A percentile compares a stretch with the other conserved stretches of the same genome.
phyloP scores from a whole-genome alignment of 1,139 yeast genomes.

The Pneumocystis wakefieldiae region DNA sequence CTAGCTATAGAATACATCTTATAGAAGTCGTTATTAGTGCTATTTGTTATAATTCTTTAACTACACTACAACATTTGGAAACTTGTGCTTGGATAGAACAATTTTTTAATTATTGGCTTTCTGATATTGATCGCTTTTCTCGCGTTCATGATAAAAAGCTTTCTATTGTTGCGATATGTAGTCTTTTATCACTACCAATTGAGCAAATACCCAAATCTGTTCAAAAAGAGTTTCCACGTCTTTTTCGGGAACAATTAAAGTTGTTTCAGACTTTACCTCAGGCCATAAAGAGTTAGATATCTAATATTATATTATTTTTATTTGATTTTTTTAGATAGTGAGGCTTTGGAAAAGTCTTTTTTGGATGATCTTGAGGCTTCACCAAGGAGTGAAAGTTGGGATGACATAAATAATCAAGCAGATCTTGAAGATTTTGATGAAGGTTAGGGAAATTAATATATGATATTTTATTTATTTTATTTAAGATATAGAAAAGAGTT shows the following conservation, averaged over 20 bases:
- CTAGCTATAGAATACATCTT: slow-evolving; percentile 32
- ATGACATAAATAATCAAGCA: slow-evolving; percentile 33
- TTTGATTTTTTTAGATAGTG: slow-evolving; percentile 12
- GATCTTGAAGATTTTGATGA: slow-evolving; percentile 30
- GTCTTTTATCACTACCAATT: slow-evolving; percentile 30
- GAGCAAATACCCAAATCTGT: slow-evolving; percentile 26
- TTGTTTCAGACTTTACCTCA: slow-evolving; percentile 49
- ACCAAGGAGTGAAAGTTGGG: slow-evolving; percentile 26
- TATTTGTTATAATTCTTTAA: slow-evolving; percentile 45
- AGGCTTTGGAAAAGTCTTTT: slow-evolving; percentile 34
- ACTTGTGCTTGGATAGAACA: slow-evolving; percentile 31
- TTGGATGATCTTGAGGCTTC: slow-evolving; percentile 30
- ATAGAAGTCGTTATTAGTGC: slow-evolving; percentile 55
- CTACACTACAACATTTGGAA: slow-evolving; percentile 41
- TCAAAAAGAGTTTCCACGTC: slow-evolving; percentile 23
- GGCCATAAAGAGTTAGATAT: slow-evolving; percentile 36
- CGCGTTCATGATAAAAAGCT: slow-evolving; percentile 75
- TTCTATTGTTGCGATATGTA: slow-evolving; percentile 50
- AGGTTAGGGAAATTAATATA: slow-evolving; percentile 24
- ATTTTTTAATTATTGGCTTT: slow-evolving; percentile 59
- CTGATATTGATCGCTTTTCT: slow-evolving; percentile 38
- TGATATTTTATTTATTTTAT: slow-evolving; percentile 28
- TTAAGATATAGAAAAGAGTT: slow-evolving; percentile 26
- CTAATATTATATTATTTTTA: neutral
- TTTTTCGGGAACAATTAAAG: slow-evolving; percentile 36